Evolutionary conservation across 1,139 yeast genomes (phyloP).

Genomic region (Kazachstania sp.): DNA sequence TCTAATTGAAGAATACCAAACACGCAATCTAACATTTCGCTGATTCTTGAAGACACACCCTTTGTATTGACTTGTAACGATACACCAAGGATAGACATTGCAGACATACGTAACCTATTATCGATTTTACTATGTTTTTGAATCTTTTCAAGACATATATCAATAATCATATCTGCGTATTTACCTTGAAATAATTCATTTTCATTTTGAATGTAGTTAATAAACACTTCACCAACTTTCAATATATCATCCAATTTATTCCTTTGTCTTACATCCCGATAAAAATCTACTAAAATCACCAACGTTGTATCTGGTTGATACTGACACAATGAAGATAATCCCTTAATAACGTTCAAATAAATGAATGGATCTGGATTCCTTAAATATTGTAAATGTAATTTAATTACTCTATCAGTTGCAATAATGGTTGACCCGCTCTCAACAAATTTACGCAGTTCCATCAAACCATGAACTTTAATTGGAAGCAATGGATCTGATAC

Average conservation of each 20-base stretch:
- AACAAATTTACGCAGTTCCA: constrained; percentile 52
- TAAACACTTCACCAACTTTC: constrained; percentile 71
- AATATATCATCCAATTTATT: constrained; percentile 53
- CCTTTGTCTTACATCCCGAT: constrained; percentile 31
- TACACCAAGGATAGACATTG: constrained; percentile 71
- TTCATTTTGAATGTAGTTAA: constrained; percentile 46
- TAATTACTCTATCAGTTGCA: constrained; percentile 45
- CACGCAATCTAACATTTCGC: constrained; percentile 63
- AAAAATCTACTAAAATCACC: constrained; percentile 36
- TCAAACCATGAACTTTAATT: constrained; percentile 77
- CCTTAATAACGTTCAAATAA: constrained; percentile 75
- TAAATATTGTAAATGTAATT: constrained; percentile 56
- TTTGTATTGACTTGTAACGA: constrained; percentile 53
- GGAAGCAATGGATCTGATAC: constrained; percentile 77
- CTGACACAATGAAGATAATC: constrained; percentile 52
- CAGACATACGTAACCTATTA: constrained; percentile 66
- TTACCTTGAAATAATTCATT: constrained; percentile 43
- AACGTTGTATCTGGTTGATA: constrained; percentile 37
- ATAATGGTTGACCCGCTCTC: constrained; percentile 43
- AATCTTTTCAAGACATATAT: constrained; percentile 27
- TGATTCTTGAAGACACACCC: constrained; percentile 42
- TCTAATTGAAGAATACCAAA: constrained; percentile 64
- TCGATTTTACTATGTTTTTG: constrained; percentile 36
- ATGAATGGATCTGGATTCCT: constrained; percentile 80
- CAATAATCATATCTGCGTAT: constrained; percentile 31